Evolutionary conservation across 2,329 filamentous ascomycete genomes (phyloP).

Genomic region (Pezicula rhizophila): DNA sequence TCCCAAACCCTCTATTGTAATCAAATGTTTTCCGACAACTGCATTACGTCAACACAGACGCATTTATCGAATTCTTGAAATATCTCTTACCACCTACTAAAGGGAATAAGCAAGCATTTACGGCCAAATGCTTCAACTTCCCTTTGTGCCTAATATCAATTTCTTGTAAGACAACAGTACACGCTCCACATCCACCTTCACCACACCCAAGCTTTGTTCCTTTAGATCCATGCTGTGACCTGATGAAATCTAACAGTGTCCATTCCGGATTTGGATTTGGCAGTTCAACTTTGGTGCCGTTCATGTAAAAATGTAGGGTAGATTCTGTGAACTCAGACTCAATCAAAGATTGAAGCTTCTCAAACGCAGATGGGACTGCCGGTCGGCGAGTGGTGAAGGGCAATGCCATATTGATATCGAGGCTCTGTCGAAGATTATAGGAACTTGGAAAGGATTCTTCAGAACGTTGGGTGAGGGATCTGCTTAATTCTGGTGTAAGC

Average conservation of each 20-base stretch:
- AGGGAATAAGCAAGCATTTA: conserved; percentile 74
- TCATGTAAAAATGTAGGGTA: conserved; percentile 83
- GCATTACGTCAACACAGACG: conserved; percentile 68
- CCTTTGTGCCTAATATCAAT: conserved; percentile 58
- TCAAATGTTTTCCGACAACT: conserved; percentile 92
- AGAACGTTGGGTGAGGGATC: no score
- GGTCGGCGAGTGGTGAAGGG: conserved; percentile 5
- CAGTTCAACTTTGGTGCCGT: conserved; percentile 79
- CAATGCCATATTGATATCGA: conserved; percentile 5
- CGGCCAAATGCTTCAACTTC: conserved; percentile 85
- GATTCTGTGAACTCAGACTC: conserved; percentile 14
- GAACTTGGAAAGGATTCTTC: background rate
- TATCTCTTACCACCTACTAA: conserved; percentile 18
- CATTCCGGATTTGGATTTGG: conserved; percentile 87
- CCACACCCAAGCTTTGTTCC: conserved; percentile 94
- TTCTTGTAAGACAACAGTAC: conserved; percentile 88
- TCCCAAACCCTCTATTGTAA: conserved; percentile 92
- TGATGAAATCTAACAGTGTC: conserved; percentile 84
- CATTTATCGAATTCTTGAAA: background rate
- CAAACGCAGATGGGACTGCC: conserved; percentile 6
- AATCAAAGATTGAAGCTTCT: conserved; percentile 15
- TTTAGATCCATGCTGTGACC: conserved; percentile 71
- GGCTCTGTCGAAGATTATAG: background rate
- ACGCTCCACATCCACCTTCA: conserved; percentile 91
- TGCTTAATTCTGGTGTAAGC: no score